Conservation (phyloP, 495 filamentous ascomycete species). For the Xylaria castorea region DNA sequence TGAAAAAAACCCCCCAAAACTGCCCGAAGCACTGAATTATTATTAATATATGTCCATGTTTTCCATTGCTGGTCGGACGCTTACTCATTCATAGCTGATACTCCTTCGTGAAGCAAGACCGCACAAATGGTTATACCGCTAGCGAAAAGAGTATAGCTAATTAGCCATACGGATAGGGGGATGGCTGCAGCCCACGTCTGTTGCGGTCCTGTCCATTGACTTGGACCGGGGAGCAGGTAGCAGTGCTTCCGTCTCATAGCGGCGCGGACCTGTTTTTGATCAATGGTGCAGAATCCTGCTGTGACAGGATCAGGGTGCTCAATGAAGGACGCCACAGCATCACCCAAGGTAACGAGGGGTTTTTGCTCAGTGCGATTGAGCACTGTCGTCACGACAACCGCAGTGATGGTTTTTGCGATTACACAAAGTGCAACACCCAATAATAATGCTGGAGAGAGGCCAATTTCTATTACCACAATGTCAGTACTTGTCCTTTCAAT, state of each 20-base stretch:
- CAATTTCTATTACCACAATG: conserved; percentile 22
- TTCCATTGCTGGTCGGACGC: too few relatives aligned
- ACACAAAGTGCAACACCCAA: conserved; percentile 44
- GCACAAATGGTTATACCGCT: conserved; percentile 21
- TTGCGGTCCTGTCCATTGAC: conserved; percentile 18
- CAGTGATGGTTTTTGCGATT: conserved; percentile 47
- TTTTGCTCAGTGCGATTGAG: conserved; percentile 35
- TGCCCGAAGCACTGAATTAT: not conserved
- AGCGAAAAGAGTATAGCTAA: conserved; percentile 32
- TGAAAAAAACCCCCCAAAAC: conserved; percentile 29
- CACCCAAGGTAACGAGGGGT: conserved; percentile 58
- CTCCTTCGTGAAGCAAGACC: conserved; percentile 7
- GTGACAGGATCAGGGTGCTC: conserved; percentile 49
- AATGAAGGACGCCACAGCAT: conserved; percentile 59
- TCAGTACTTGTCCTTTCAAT: not conserved
- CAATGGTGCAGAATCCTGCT: conserved; percentile 39
- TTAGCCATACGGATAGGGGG: conserved; percentile 29
- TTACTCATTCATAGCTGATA: not conserved
- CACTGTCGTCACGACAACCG: conserved; percentile 43
- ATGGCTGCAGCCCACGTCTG: conserved; percentile 15
- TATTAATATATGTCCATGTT: not conserved
- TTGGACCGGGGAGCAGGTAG: conserved; percentile 21
- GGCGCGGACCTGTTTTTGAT: conserved; percentile 29
- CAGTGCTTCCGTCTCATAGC: conserved; percentile 18
- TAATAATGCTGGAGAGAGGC: conserved; percentile 40